A percentile compares a stretch with the other conserved stretches of the same genome.
Evolutionary conservation across 2,329 filamentous ascomycete species (phyloP).

Genomic region (Pseudocercospora cruenta): DNA sequence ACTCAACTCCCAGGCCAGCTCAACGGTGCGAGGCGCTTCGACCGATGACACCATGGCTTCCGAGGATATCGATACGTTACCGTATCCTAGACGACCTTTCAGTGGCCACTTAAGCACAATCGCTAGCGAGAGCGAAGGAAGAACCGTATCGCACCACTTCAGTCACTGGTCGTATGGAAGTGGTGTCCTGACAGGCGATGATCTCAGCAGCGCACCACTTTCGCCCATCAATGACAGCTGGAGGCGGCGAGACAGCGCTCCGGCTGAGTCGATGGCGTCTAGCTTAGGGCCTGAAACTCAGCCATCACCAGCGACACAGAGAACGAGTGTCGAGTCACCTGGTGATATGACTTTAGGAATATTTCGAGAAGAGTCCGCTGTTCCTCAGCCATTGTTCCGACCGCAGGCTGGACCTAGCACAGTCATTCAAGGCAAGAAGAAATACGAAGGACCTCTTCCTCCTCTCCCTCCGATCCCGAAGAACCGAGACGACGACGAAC

Average conservation of each 20-base stretch:
- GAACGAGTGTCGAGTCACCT: conserved; percentile 27
- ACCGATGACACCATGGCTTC: conserved; percentile 29
- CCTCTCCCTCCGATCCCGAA: conserved; percentile 37
- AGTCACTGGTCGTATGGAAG: conserved; percentile 40
- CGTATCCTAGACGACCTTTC: conserved; percentile 37
- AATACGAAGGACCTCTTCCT: conserved; percentile 36
- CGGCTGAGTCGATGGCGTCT: conserved; percentile 29
- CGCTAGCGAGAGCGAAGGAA: conserved; percentile 40
- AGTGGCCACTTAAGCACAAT: conserved; percentile 42
- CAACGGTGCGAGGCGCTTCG: conserved; percentile 13
- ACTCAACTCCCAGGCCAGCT: conserved; percentile 23
- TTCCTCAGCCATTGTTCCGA: conserved; percentile 41
- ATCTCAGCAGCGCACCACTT: conserved; percentile 33
- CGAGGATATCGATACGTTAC: conserved; percentile 36
- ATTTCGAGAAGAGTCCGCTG: conserved; percentile 38
- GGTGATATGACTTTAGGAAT: conserved; percentile 38
- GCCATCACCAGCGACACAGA: conserved; percentile 24
- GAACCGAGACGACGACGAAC: conserved; percentile 37
- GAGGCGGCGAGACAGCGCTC: conserved; percentile 30
- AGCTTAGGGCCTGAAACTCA: conserved; percentile 10
- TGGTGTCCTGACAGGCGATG: conserved; percentile 38
- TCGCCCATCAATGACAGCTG: conserved; percentile 23
- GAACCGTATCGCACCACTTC: conserved; percentile 33
- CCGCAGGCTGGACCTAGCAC: conserved; percentile 14
- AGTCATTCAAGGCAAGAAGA: conserved; percentile 19